These are phyloP conservation scores for Aristolochia fimbriata DNA, from an alignment of 164 flowering plant species.

Conservation along the genomic window DNA sequence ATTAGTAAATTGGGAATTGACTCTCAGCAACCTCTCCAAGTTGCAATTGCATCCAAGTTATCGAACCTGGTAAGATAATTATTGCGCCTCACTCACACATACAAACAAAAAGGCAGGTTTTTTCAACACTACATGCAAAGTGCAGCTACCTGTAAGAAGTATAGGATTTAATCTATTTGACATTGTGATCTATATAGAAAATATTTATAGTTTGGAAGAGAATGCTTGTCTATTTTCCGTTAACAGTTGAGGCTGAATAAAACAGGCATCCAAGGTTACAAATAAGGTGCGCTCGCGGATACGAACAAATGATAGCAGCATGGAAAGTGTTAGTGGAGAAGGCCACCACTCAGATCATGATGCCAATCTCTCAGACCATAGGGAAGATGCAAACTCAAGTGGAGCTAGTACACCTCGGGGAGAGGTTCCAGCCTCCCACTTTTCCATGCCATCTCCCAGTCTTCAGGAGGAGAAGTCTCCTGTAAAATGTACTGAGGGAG, in stretches of 20 bases:
- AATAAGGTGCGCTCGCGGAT: slow-evolving; percentile 68
- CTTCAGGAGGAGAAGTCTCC: slow-evolving; percentile 34
- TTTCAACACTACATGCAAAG: no score
- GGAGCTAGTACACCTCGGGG: slow-evolving; percentile 94
- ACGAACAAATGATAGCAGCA: slow-evolving; percentile 35
- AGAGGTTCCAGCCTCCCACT: slow-evolving; percentile 37
- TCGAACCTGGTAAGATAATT: slow-evolving; percentile 62
- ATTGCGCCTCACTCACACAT: background rate
- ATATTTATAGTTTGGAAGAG: no score
- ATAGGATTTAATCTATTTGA: no score
- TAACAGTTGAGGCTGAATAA: no score
- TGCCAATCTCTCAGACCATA: slow-evolving; percentile 45
- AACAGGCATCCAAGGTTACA: slow-evolving; percentile 75
- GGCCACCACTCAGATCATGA: slow-evolving; percentile 62
- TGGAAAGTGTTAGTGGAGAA: slow-evolving; percentile 53
- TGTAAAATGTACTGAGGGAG: slow-evolving; percentile 31
- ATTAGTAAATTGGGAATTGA: slow-evolving; percentile 51
- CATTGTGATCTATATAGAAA: no score
- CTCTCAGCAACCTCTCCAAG: slow-evolving; percentile 79
- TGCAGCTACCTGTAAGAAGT: background rate
- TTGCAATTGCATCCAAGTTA: slow-evolving; percentile 76
- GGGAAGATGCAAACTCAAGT: slow-evolving; percentile 80
- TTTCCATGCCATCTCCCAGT: slow-evolving; percentile 35
- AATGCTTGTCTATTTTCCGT: no score
- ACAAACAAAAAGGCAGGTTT: no score